Base-by-base conservation (phyloP, 2,329 filamentous ascomycete species). In the Fusarium annulatum region DNA sequence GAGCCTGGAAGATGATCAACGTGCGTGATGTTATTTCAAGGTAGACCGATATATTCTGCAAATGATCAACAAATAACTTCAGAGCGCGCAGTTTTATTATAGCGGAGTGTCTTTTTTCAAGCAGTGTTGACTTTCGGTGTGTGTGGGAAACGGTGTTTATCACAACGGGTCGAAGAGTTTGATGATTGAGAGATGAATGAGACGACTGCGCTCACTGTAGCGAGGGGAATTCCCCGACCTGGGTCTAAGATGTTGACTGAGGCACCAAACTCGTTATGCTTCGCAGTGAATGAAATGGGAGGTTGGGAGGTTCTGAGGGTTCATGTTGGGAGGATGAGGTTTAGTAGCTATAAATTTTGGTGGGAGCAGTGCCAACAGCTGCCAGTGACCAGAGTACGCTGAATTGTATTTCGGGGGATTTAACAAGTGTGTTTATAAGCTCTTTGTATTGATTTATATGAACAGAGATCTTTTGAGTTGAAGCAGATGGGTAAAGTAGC, bases 311-410 rank as follows among this genome's bases (percentile, higher is more conserved):
- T 38, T 39, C 39, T 26, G 19, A 19, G 4, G 7, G 34, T 39
- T 41, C 36, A 23, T 42, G 26, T 11, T 21, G 16, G 41, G 38
- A 12, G 28, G 26, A 26, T 56, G 34, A 45, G 21, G 33, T 19
- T 61, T 70, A 61, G 69, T 61, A 65, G 60, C 45, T 69, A 28
- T 49, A 43, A 45, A 38, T 42, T 46, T 36, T 48, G 61, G 26
- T 42, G 43, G 18, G 34, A 41, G 48, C 70, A 73, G 70, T 73
- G 70, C 43, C 57, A 66, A 45, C 34, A 69, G 23, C 38, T 52
- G 65, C 30, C 52, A 48, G 57, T 26, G 8, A 38, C 42, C 19
- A 43, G 59, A 23, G 21, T 18, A 11, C 48, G 48, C 26, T 38
- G 3, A 36, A 38, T 10, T 16, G 12, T 7, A 39, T 23, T 16